Percentiles rank a stretch among this genome's conserved stretches.
phyloP scores from a whole-genome alignment of 1,284 basidiomycete genomes.

The Fomitopsis palustris region DNA sequence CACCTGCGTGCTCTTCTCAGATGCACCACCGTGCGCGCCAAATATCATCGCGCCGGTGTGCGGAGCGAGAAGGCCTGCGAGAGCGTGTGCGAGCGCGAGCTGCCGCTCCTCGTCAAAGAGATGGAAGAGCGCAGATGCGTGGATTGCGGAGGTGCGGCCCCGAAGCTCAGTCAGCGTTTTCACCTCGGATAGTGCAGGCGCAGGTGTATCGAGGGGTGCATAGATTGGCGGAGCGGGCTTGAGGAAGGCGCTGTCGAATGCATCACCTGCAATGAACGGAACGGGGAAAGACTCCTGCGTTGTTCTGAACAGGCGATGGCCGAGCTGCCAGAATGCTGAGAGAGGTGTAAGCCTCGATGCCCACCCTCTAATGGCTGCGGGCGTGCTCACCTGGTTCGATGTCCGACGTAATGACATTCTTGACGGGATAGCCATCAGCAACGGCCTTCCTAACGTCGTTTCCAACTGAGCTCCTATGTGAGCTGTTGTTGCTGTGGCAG shows the following conservation, averaged over 20 bases:
- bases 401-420: constrained; percentile 33
- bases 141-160: constrained; percentile 7
- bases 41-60: constrained; percentile 34
- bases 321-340: constrained; percentile 25
- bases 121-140: constrained; percentile 42
- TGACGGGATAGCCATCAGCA: constrained; percentile 33
- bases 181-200: constrained; percentile 26
- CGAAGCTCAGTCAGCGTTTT: constrained; percentile 30
- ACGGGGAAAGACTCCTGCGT: constrained; percentile 29
- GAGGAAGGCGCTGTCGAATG: constrained; percentile 36
- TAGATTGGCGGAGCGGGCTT: constrained; percentile 20
- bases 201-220: constrained; percentile 14
- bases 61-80: constrained; percentile 27
- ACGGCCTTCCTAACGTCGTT: constrained; percentile 39
- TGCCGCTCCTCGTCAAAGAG: constrained; percentile 41
- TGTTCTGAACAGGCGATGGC: constrained; percentile 26
- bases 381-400: constrained; percentile 24
- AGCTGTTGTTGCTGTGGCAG: neutral
- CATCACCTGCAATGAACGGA: constrained; percentile 36
- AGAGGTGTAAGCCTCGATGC: neutral
- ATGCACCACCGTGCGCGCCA: constrained; percentile 24
- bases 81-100: constrained; percentile 30
- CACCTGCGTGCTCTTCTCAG: neutral
- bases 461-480: constrained; percentile 31
- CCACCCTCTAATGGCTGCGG: neutral